Conservation (phyloP, 257 asterid species). For the Nicotiana tomentosiformis region DNA sequence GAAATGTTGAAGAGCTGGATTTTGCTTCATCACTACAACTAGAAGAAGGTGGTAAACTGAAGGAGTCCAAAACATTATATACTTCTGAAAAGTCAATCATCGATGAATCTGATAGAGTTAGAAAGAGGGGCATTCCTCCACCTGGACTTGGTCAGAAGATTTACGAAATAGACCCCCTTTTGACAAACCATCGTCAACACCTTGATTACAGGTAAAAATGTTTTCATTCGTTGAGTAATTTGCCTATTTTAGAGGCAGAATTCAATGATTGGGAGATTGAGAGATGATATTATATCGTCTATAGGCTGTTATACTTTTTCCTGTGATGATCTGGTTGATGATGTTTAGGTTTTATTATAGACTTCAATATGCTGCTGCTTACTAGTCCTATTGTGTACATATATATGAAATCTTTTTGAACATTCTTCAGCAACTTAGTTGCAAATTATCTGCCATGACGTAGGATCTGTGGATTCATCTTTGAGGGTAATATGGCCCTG, state of each 20-base stretch:
- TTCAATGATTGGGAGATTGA: background rate
- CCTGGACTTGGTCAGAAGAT: slow-evolving; percentile 85
- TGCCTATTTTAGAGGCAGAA: too few species aligned
- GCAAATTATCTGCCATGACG: background rate
- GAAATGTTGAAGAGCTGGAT: slow-evolving; percentile 23
- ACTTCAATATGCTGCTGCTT: background rate
- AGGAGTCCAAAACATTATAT: slow-evolving; percentile 27
- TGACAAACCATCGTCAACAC: too few species aligned
- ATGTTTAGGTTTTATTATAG: background rate
- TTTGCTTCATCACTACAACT: slow-evolving; percentile 19
- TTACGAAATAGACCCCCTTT: slow-evolving; percentile 43
- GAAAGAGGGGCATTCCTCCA: slow-evolving; percentile 53
- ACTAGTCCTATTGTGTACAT: background rate
- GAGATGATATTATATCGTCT: background rate
- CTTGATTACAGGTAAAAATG: too few species aligned
- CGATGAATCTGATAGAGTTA: slow-evolving; percentile 51
- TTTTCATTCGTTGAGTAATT: too few species aligned
- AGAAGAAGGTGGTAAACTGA: slow-evolving; percentile 28
- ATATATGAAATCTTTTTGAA: background rate
- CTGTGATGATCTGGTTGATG: background rate
- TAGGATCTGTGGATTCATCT: background rate
- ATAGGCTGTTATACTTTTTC: background rate
- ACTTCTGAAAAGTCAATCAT: slow-evolving; percentile 29
- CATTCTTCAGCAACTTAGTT: background rate
- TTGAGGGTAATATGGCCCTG: slow-evolving; percentile 2